Evolutionary conservation across 176 grass and related monocot species (phyloP), one percentile per base, ranked within the genome.

Genomic region (Alloteropsis semialata): DNA sequence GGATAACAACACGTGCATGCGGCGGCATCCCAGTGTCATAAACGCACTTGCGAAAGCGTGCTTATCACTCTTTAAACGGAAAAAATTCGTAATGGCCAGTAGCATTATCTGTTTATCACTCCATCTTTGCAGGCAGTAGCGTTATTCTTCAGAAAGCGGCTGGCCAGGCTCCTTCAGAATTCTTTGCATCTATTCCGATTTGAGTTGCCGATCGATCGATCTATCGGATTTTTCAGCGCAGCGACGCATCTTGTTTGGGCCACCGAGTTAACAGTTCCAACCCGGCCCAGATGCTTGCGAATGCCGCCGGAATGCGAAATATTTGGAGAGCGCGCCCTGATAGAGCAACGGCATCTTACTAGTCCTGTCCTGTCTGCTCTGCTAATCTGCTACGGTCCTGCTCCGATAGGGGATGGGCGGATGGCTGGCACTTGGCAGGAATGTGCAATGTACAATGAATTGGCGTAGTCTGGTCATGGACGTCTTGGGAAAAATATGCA

Each of bases 61-160:
- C 45, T 54, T 77, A 82, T 82, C 82, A 89, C 63, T 76, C 36
- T n/a, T 59, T 45, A 62, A 4, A 69, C 32, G 19, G 34, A 63
- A 27, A 27, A 56, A 51, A 72, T 22, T 77, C 28, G 43, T 17
- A 59, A 48, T 8, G 42, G 49, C 45, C 34, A 61, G 43, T 37
- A 22, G 33, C 16, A n/a, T 19, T 29, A 9, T 11, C 37, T 2
- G 41, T 25, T 19, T 29, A 9, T 11, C 37, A 4, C 53, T 25
- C 27, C 34, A 24, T 51, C 6, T 27, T 48, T 24, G 29, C 51
- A 60, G 87, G 29, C 51, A 60, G 87, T 41, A 80, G 72, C 71
- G 69, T 82, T 77, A 90, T 82, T 84, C 81, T 51, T 39, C 72
- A 65, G 78, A 89, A 82, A 51, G 68, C 68, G 29, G 14, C 21